Evolutionary conservation across 164 flowering plant genomes (phyloP), one percentile per base, ranked within the genome.

Genomic region (Magnolia changhungtana): DNA sequence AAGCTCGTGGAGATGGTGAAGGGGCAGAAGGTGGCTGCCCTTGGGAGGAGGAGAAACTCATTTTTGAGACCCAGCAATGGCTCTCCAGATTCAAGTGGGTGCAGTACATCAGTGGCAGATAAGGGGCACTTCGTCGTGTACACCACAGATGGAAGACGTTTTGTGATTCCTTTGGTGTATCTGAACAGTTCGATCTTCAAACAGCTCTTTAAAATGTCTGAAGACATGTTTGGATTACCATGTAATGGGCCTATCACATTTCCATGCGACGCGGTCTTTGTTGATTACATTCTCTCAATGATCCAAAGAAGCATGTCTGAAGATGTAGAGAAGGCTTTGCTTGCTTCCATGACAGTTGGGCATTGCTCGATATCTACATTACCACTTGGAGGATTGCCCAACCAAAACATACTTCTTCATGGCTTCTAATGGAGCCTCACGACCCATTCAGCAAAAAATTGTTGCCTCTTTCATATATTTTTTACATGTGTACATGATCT

Each of bases 141-240:
- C 69, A 74, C 74, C 3, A 29, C 63, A 24, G 80, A 78, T 16
- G 74, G 73, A 27, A 63, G 13, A 13, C 76, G 80, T 18, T 78
- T 69, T 63, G 29, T 75, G 71, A 23, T 83, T 64, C 85, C 88
- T 0, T 75, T 82, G 78, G 67, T 50, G 4, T 79, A 52, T 49
- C 81, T 82, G 55, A 72, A 51, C 18, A 75, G 66, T 29, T 50
- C 61, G 49, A 72, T 83, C 49, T 81, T 84, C 23, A 79, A 24
- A 64, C 83, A 79, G 73, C 76, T 86, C 2, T 66, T 86, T 8
- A 78, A 65, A 50, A 76, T 86, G 80, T 73, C 86, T 19, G 82
- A 73, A 70, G 85, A 80, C 52, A 81, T 75, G 74, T 80, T 75
- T 50, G 85, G 85, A 13, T 20, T 82, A 59, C 69, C 80, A 20